Conservation (phyloP, 805 yeast species). For the Candida alai region DNA sequence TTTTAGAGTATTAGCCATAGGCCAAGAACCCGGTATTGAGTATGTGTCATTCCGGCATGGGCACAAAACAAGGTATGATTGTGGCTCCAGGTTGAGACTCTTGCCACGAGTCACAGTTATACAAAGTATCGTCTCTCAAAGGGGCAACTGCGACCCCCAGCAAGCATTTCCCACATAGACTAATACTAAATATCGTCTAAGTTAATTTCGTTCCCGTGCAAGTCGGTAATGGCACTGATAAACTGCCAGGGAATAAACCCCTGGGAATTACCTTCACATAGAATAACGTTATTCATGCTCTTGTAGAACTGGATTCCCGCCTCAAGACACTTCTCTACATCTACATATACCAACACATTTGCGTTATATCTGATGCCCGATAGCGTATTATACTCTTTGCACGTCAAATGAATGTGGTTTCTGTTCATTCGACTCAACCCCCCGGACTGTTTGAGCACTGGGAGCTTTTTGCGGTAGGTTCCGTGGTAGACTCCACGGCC, state of each 20-base stretch:
- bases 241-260: conserved; percentile 48
- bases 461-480: conserved; percentile 51
- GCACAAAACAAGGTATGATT: no score
- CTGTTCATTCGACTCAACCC: conserved; percentile 70
- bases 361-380: conserved; percentile 71
- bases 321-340: conserved; percentile 45
- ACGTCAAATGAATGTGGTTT: conserved; percentile 84
- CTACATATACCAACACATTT: conserved; percentile 59
- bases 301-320: conserved; percentile 48
- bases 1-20: no score
- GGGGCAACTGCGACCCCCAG: no score
- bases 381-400: conserved; percentile 43
- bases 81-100: no score
- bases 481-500: conserved; percentile 75
- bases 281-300: conserved; percentile 72
- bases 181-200: conserved; percentile 3
- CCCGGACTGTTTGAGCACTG: conserved; percentile 44
- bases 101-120: no score
- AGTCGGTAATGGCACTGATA: conserved; percentile 31
- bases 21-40: no score
- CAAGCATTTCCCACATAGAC: no score
- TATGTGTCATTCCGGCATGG: no score
- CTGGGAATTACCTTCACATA: conserved; percentile 54
- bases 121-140: no score
- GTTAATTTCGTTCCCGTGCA: conserved; percentile 3